Evolutionary conservation across 1,139 yeast species (phyloP), one percentile per base, ranked within the genome.

Genomic region (Blastobotrys indianensis): DNA sequence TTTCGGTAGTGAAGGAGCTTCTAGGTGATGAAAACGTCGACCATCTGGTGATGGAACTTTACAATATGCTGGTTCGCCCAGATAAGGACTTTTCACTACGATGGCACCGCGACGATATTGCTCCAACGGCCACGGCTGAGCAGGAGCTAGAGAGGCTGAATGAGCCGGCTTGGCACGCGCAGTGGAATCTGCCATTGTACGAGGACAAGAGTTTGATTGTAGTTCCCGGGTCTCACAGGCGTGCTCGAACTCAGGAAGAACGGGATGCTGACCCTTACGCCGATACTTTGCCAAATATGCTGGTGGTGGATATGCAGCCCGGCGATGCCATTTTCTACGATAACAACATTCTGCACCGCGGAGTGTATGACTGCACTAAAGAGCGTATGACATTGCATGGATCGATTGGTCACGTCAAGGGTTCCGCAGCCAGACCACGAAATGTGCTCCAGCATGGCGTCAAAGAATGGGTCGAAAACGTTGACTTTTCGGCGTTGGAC

Each of bases 371-470:
- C 28, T 64, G 77, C 28, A 61, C 63, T 35, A 60, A 64, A 34
- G 68, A 66, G 48, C 63, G 81, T 48, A 64, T 75, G 46, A 76
- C 80, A 1, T 60, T 76, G 32, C 81, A 76, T 55, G 80, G 80
- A 0, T 72, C 78, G 2, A 75, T 75, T 53, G 81, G 81, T 3
- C 76, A 74, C 55, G 68, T 59, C 31, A 64, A 65, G 30, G 65
- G 65, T 47, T 79, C 79, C 4, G 64, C 65, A 48, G 58, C 67
- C 23, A 65, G 80, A 50, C 79, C 80, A 3, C 69, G 68, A 52
- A 77, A 79, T 4, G 71, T 76, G 13, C 69, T 76, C 46, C 81
- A 76, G 57, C 79, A 75, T 53, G 81, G 80, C 0, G 79, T 75
- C 6, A 74, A 70, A 6, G 67, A 68, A 33, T 76, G 81, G 81